Evolutionary conservation across 2,329 filamentous ascomycete genomes (phyloP), one percentile per base, ranked within the genome.

Genomic region (Aspergillus flavus): DNA sequence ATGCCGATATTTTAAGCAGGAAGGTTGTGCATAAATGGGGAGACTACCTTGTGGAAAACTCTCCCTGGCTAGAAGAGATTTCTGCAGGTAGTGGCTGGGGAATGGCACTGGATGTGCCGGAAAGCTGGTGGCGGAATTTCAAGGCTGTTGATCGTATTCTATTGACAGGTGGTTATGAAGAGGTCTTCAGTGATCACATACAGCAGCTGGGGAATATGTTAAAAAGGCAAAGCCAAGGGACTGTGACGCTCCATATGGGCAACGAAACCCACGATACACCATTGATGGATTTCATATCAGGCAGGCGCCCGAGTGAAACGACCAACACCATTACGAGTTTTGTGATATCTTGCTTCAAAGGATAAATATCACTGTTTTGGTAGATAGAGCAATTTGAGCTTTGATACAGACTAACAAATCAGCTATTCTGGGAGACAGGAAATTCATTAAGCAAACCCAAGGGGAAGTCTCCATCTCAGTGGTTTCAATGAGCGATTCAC

Each of bases 141-240:
- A 26, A n/a, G 7, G 57, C 57, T 36, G 65, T 66, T 1, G 62
- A 69, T 41, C 56, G 30, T 45, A 58, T 70, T 12, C 48, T 72
- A 0, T 54, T 71, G 6, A 69, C 69, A 11, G 66, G 65, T 2
- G 66, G 69, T 1, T 59, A 66, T 21, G 66, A 72, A 48, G 69
- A 72, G 55, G 53, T 66, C 5, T 72, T 71, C n/a, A 56, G 68
- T 10, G 70, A 71, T 32, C 70, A 71, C 64, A 55, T 71, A 7
- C 48, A 61, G 5, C 59, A 61, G 23, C 54, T 72, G 4, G 58
- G 56, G 5, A 43, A 56, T 39, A 54, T 66, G 26, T 36, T 66
- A 16, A 36, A 39, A 57, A 55, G 55, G 46, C 59, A 54, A 11
- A 58, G 39, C 19, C 16, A 6, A 11, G 64, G 34, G 4, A 19